These are phyloP conservation scores for Yamadazyma membranifaciens DNA, from an alignment of 1,139 yeast genomes.

Conservation along the genomic window DNA sequence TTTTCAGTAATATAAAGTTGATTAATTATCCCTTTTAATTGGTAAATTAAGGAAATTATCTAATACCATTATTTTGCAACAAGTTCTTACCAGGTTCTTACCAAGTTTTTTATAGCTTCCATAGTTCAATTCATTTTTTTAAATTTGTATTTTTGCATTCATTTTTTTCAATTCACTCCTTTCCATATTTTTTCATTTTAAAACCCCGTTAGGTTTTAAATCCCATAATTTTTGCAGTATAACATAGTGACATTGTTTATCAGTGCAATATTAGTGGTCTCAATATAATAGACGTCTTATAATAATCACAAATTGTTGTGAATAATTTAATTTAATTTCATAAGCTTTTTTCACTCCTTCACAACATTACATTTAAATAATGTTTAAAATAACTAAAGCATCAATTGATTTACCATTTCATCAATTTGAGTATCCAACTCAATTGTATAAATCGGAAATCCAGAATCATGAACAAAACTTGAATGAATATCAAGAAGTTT, in stretches of 20 bases:
- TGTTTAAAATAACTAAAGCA: conserved; percentile 7
- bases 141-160: conserved; percentile 3
- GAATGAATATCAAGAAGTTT: conserved; percentile 56
- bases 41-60: no score
- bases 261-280: no score
- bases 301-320: no score
- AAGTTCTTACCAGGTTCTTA: no score
- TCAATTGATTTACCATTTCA: conserved; percentile 17
- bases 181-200: neutral
- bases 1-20: no score
- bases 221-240: no score
- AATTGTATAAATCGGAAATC: conserved; percentile 51
- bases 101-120: no score
- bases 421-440: conserved; percentile 46
- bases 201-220: neutral
- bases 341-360: neutral
- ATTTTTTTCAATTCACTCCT: neutral
- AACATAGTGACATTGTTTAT: no score
- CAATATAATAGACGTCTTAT: no score
- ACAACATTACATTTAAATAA: neutral
- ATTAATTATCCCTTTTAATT: no score
- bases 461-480: conserved; percentile 44
- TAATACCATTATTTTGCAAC: no score
- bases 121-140: conserved; percentile 1
- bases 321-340: neutral